phyloP scores from a whole-genome alignment of 225 moss, liverwort and hornwort species.

The Neckera pumila region DNA sequence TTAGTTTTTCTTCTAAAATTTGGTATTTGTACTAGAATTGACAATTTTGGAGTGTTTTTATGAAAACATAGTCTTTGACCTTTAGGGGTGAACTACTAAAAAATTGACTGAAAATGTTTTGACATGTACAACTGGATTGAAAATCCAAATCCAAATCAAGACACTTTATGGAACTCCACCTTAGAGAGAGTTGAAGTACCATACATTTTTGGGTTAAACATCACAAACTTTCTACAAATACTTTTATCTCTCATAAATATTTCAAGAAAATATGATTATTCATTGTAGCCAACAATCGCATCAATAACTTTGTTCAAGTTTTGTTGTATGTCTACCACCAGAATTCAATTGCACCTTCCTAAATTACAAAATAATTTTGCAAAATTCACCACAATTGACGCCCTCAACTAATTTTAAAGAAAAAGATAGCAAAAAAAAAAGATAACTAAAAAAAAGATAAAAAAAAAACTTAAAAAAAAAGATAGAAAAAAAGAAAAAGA shows the following conservation, averaged over 20 bases:
- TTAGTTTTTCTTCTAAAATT: no score
- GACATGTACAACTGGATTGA: accelerated
- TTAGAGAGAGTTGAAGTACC: neutral
- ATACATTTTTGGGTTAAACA: neutral
- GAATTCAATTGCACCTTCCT: neutral
- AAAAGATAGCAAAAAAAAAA: neutral
- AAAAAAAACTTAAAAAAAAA: no score
- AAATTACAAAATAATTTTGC: neutral
- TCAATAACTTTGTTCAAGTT: neutral
- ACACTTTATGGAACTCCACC: no score
- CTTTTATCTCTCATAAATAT: no score
- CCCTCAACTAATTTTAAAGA: neutral
- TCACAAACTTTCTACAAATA: neutral
- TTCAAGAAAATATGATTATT: neutral
- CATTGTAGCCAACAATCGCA: neutral
- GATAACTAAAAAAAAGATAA: neutral
- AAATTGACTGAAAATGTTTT: neutral
- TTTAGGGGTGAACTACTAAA: no score
- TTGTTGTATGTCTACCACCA: neutral
- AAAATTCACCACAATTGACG: neutral
- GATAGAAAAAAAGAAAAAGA: neutral
- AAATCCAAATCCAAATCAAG: neutral
- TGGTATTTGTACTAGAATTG: no score
- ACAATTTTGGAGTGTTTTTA: no score
- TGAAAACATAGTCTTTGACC: no score